These are phyloP conservation scores for Tetrapisispora iriomotensis DNA, from an alignment of 805 yeast species.

Conservation along the genomic window DNA sequence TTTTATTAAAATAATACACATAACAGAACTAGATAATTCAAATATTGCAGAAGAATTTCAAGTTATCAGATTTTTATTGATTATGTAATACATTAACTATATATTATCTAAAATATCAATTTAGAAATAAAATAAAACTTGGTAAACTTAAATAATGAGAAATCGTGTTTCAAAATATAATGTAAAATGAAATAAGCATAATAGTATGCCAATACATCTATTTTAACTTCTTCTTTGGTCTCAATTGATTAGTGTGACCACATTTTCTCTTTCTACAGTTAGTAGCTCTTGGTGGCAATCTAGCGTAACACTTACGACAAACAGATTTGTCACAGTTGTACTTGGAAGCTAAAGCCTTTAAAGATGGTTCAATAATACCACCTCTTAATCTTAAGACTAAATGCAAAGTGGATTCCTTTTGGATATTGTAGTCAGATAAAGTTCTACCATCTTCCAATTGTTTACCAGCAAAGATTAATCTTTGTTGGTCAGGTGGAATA, in stretches of 20 bases:
- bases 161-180: too few relatives aligned
- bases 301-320: slow-evolving; percentile 99
- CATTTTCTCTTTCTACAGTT: slow-evolving; percentile 99
- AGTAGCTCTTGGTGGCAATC: slow-evolving; percentile 99
- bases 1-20: not conserved
- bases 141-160: not conserved
- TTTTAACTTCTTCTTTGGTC: slow-evolving; percentile 99
- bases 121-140: too few relatives aligned
- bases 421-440: slow-evolving; percentile 98
- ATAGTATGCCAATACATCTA: slow-evolving; percentile 52
- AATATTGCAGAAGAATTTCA: not conserved
- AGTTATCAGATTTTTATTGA: too few relatives aligned
- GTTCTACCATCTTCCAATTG: slow-evolving; percentile 99
- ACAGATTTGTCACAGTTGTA: slow-evolving; percentile 99
- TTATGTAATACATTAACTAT: too few relatives aligned
- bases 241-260: slow-evolving; percentile 99
- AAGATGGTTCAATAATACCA: slow-evolving; percentile 99
- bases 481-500: slow-evolving; percentile 99
- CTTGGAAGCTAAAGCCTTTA: slow-evolving; percentile 97
- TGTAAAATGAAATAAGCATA: too few relatives aligned
- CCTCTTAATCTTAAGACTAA: slow-evolving; percentile 96
- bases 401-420: slow-evolving; percentile 97
- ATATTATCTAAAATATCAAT: too few relatives aligned
- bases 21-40: not conserved
- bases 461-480: slow-evolving; percentile 99